phyloP scores from a whole-genome alignment of 768 basidiomycete genomes.

The Gloeopeniophorella convolvens region DNA sequence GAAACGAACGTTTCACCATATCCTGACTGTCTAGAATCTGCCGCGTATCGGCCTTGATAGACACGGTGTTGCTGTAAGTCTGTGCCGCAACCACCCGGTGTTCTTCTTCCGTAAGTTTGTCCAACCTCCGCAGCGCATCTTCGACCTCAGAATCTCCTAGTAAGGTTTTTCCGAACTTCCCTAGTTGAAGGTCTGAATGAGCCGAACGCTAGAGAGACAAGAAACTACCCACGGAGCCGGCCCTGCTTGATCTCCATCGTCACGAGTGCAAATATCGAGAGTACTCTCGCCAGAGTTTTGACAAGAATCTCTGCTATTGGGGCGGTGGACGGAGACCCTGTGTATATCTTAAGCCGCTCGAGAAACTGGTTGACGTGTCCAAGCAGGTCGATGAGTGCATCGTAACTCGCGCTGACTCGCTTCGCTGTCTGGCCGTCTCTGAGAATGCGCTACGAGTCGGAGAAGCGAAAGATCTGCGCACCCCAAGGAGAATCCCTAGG shows the following conservation, averaged over 20 bases:
- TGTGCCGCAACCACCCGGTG: not conserved
- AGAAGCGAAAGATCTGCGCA: too few species aligned
- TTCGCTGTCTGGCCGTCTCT: not conserved
- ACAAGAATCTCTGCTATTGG: not conserved
- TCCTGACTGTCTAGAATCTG: not conserved
- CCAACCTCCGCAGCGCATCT: not conserved
- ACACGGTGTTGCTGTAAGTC: not conserved
- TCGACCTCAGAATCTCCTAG: not conserved
- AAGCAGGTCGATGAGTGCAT: not conserved
- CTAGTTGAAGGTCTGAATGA: not conserved
- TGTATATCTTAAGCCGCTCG: not conserved
- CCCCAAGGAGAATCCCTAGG: not conserved
- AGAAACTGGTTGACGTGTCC: constrained; percentile 3
- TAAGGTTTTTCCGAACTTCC: not conserved
- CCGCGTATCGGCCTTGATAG: not conserved
- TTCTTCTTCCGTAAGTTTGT: not conserved
- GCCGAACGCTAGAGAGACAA: not conserved
- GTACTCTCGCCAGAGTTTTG: not conserved
- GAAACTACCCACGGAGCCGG: not conserved
- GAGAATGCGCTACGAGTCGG: too few species aligned
- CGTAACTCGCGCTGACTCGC: not conserved
- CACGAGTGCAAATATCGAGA: not conserved
- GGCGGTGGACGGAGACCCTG: not conserved
- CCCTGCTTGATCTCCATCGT: not conserved
- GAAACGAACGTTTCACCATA: not conserved